These are phyloP conservation scores for Colletotrichum sansevieriae DNA, from an alignment of 2,329 filamentous ascomycete genomes.

Conservation along the genomic window DNA sequence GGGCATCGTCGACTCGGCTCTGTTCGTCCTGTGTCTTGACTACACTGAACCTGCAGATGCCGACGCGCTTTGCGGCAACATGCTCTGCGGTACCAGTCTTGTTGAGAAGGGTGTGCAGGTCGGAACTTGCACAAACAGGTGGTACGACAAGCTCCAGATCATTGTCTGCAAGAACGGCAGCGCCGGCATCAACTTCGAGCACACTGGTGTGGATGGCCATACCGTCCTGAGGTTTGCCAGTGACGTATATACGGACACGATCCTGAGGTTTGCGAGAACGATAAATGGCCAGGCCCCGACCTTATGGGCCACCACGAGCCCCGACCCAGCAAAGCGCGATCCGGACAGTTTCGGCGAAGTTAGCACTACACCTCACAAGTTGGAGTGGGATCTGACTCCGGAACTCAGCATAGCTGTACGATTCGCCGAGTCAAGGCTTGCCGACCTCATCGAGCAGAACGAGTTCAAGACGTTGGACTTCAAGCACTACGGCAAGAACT, in stretches of 20 bases:
- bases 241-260: constrained; percentile 97
- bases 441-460: constrained; percentile 95
- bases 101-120: constrained; percentile 95
- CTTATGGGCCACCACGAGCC: constrained; percentile 90
- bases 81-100: constrained; percentile 95
- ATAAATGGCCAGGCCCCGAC: constrained; percentile 96
- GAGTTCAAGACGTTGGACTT: constrained; percentile 96
- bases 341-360: constrained; percentile 93
- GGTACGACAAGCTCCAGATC: constrained; percentile 99
- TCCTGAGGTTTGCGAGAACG: constrained; percentile 91
- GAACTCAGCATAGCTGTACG: constrained; percentile 91
- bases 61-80: constrained; percentile 93
- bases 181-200: constrained; percentile 98
- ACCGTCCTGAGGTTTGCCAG: constrained; percentile 96
- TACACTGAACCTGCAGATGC: constrained; percentile 87
- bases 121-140: constrained; percentile 96
- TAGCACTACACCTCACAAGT: constrained; percentile 91
- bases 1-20: constrained; percentile 92
- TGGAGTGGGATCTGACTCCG: constrained; percentile 97
- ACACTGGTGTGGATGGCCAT: constrained; percentile 97
- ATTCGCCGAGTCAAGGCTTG: constrained; percentile 93
- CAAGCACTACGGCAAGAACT: constrained; percentile 91
- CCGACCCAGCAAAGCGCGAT: constrained; percentile 92
- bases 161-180: constrained; percentile 99
- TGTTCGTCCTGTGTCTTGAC: constrained; percentile 93